Conservation (phyloP, 306 rosid genomes). For the Cicer yamashitae region DNA sequence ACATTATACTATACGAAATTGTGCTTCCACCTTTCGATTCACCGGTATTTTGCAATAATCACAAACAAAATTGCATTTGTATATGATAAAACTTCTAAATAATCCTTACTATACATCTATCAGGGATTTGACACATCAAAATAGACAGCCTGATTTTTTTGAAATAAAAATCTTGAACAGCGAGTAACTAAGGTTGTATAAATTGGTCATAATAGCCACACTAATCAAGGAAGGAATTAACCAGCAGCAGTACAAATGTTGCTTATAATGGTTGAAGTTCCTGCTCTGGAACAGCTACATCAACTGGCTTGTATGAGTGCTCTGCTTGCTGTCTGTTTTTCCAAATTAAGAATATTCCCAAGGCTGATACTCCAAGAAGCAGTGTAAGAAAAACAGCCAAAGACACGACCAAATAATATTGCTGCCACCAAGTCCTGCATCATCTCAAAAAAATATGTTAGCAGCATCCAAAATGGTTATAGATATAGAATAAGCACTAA, state of each 20-base stretch:
- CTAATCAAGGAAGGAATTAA: constrained; percentile 33
- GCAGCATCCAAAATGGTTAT: background rate
- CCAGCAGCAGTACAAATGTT: constrained; percentile 32
- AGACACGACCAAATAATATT: constrained; percentile 49
- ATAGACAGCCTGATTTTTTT: constrained; percentile 43
- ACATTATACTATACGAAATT: constrained; percentile 1
- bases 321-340: constrained; percentile 58
- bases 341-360: constrained; percentile 71
- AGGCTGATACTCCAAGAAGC: constrained; percentile 55
- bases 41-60: constrained; percentile 51
- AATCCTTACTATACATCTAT: constrained; percentile 47
- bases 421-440: constrained; percentile 81
- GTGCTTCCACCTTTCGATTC: constrained; percentile 43
- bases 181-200: constrained; percentile 36
- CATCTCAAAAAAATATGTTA: constrained; percentile 38
- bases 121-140: constrained; percentile 35
- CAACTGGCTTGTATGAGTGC: constrained; percentile 75
- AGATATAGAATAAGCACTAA: constrained; percentile 16
- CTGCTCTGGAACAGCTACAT: constrained; percentile 70
- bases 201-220: constrained; percentile 38
- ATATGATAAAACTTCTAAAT: constrained; percentile 38
- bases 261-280: constrained; percentile 90
- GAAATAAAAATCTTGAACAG: constrained; percentile 51
- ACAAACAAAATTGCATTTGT: constrained; percentile 48
- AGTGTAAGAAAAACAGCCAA: constrained; percentile 56